phyloP scores from a whole-genome alignment of 345 rosid species.

The Murraya paniculata region DNA sequence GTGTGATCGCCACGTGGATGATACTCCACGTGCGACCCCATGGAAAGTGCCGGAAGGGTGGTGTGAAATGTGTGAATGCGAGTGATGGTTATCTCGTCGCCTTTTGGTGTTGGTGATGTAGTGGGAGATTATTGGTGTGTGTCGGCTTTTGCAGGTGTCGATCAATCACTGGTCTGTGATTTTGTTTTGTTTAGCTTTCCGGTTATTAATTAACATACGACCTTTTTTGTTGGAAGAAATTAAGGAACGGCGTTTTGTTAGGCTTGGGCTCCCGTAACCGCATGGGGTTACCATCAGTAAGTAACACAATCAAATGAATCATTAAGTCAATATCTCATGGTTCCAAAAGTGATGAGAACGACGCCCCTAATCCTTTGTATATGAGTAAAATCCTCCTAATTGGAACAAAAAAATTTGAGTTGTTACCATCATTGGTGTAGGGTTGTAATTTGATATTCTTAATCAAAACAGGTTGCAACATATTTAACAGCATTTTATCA shows the following conservation, averaged over 20 bases:
- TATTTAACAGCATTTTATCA: too few species aligned
- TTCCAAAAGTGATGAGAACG: not conserved
- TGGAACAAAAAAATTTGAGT: not conserved
- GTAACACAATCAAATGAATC: not conserved
- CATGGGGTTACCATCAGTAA: too few species aligned
- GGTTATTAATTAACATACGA: not conserved
- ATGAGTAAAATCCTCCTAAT: not conserved
- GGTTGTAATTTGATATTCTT: not conserved
- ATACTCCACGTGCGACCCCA: conserved; percentile 15
- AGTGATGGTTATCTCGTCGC: not conserved
- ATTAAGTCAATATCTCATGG: not conserved
- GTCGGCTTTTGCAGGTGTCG: not conserved
- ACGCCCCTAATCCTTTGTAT: too few species aligned
- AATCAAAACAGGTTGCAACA: not conserved
- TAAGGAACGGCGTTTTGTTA: not conserved
- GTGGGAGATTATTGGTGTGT: not conserved
- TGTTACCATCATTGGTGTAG: not conserved
- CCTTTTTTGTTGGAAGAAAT: not conserved
- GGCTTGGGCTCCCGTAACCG: not conserved
- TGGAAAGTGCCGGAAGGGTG: conserved; percentile 1
- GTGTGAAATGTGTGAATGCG: not conserved
- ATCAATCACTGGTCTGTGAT: not conserved
- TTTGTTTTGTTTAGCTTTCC: not conserved
- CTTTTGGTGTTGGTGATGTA: not conserved
- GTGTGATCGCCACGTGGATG: conserved; percentile 29